Conservation (phyloP, 306 rosid genomes). For the Fagus crenata region DNA sequence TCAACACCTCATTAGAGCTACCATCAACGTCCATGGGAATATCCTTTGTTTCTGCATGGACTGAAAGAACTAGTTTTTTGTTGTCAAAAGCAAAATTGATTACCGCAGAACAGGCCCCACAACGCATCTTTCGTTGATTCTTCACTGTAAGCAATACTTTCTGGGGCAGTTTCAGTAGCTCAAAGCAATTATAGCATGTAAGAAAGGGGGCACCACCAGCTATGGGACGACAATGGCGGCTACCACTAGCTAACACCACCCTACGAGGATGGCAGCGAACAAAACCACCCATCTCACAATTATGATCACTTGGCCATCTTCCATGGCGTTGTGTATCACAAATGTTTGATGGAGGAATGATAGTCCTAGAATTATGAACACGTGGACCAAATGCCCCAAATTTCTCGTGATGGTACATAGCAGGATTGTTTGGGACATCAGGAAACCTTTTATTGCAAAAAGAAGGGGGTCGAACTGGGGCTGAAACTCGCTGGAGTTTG, state of each 20-base stretch:
- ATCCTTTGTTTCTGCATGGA: conserved; percentile 40
- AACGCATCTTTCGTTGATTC: conserved; percentile 61
- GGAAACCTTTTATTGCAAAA: conserved; percentile 57
- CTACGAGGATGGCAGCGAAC: conserved; percentile 47
- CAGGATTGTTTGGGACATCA: conserved; percentile 52
- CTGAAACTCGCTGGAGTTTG: conserved; percentile 49
- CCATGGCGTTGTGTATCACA: conserved; percentile 49
- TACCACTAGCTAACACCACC: conserved; percentile 46
- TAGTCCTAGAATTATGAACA: conserved; percentile 53
- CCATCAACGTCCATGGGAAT: conserved; percentile 35
- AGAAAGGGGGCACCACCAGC: conserved; percentile 94
- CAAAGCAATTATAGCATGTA: conserved; percentile 77
- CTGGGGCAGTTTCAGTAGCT: conserved; percentile 80
- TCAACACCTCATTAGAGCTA: conserved; percentile 38
- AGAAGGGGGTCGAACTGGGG: conserved; percentile 49
- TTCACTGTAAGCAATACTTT: conserved; percentile 44
- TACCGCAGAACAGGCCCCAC: conserved; percentile 81
- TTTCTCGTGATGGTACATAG: conserved; percentile 52
- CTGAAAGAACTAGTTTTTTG: conserved; percentile 65
- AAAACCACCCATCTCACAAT: conserved; percentile 52
- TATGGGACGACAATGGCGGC: conserved; percentile 59
- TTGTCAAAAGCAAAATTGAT: conserved; percentile 50
- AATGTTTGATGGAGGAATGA: conserved; percentile 42
- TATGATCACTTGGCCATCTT: conserved; percentile 63
- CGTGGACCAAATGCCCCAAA: conserved; percentile 47